phyloP scores from a whole-genome alignment of 768 basidiomycete species.

The Mycena galericulata region DNA sequence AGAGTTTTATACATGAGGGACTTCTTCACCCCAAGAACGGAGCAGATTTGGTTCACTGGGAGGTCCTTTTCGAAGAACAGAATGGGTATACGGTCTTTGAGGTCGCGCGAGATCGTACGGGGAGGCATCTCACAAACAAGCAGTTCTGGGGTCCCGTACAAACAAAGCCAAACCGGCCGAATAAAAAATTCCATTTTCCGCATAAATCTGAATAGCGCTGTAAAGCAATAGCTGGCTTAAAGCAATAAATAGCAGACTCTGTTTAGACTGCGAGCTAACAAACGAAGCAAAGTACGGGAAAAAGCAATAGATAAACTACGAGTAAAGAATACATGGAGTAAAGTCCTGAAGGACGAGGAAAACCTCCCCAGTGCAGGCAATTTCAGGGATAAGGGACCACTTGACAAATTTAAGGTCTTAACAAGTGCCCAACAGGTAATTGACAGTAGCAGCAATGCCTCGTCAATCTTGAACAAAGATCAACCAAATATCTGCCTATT shows the following conservation, averaged over 20 bases:
- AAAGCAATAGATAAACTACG: not conserved
- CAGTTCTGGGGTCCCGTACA: too few species aligned
- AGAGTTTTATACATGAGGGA: constrained; percentile 23
- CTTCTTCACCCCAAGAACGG: constrained; percentile 17
- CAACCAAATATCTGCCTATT: too few species aligned
- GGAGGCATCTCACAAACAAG: too few species aligned
- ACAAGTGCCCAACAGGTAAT: too few species aligned
- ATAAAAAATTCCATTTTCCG: not conserved
- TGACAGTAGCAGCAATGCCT: too few species aligned
- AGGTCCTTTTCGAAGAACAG: constrained; percentile 3
- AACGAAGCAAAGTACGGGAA: not conserved
- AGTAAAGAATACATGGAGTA: not conserved
- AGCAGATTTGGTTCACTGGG: not conserved
- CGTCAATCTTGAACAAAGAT: too few species aligned
- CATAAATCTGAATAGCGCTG: not conserved
- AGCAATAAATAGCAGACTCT: not conserved
- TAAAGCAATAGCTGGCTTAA: not conserved
- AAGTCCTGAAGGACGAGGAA: not conserved
- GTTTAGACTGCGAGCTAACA: not conserved
- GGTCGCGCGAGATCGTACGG: too few species aligned
- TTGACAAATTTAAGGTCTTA: too few species aligned
- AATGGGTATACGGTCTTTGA: too few species aligned
- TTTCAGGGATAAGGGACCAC: too few species aligned
- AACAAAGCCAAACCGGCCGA: too few species aligned
- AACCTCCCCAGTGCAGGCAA: not conserved